Conservation (phyloP, 345 rosid genomes). For the Lepidium didymum region DNA sequence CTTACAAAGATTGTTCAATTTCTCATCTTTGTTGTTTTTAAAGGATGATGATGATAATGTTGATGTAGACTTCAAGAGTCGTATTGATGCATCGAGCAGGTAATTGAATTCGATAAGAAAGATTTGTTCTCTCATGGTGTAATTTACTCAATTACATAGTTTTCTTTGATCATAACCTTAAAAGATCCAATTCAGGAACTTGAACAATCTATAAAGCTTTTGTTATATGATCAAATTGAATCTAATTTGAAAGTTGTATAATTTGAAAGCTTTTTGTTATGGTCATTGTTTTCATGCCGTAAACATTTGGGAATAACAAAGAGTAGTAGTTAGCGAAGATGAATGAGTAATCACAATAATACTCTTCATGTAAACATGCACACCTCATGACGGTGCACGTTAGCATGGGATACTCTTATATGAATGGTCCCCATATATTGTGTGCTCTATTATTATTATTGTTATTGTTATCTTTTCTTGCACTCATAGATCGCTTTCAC, state of each 20-base stretch:
- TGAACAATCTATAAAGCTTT: neutral
- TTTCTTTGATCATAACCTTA: constrained; percentile 25
- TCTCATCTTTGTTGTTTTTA: constrained; percentile 7
- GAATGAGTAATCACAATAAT: constrained; percentile 33
- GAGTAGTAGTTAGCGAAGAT: constrained; percentile 32
- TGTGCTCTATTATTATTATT: constrained; percentile 17
- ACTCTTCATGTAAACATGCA: constrained; percentile 24
- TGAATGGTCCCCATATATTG: constrained; percentile 53
- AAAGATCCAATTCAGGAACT: constrained; percentile 19
- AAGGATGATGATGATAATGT: constrained; percentile 14
- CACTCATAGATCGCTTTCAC: constrained; percentile 17
- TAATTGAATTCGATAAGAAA: constrained; percentile 4
- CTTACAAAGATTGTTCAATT: constrained; percentile 8
- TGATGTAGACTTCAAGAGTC: constrained; percentile 27
- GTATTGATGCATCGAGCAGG: constrained; percentile 53
- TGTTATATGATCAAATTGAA: constrained; percentile 17
- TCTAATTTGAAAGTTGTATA: neutral
- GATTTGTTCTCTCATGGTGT: constrained; percentile 25
- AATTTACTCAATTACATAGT: neutral
- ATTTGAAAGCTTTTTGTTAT: neutral
- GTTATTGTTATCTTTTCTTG: constrained; percentile 7
- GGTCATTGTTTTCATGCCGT: constrained; percentile 3
- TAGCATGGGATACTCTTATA: constrained; percentile 56
- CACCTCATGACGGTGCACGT: constrained; percentile 60
- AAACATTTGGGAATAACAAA: neutral